Base-by-base conservation (phyloP, 352 stramenopile genomes). In the Phytopythium vexans region DNA sequence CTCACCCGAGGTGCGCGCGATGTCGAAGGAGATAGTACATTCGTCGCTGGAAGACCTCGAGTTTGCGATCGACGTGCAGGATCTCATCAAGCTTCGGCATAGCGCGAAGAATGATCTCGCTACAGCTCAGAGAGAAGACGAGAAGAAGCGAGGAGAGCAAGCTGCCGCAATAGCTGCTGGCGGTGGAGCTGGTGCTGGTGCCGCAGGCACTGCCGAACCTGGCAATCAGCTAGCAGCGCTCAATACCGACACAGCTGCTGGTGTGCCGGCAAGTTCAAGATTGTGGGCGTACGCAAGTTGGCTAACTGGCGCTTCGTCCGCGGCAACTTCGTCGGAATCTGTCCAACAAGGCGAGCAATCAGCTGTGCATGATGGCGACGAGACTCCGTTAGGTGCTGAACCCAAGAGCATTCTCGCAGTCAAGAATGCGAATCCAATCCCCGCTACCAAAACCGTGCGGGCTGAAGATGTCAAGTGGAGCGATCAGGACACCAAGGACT, bases 271-370 rank as follows among this genome's bases (percentile, higher is more conserved):
- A 7, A 84, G 64, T 32, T 82, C 79, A 12, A 62, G 64, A 37
- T 46, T 89, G 45, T 94, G 82, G 81, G 82, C 70, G 4, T 94
- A 92, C 44, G 75, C 78, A 9, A 77, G 77, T 12, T 94, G 85
- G 85, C 54, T 94, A 60, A 68, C 62, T 45, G 60, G 35, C 5
- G 44, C 21, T 31, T 15, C 16, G 9, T 39, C 16, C 21, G 32
- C 34, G n/a, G 37, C 42, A 1, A 34, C 49, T 1, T 43, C 34
- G 14, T 40, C 36, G 9, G 48, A 41, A 16, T 27, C 36, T 15
- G 10, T 14, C 2, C 37, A 39, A 5, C 9, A 54, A n/a, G 14
- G 31, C 8, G 6, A 14, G 21, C 32, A 12, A 36, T 40, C 14
- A 33, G 37, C 16, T 32, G n/a, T 34, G 27, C 16, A 40, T 31